Evolutionary conservation across 306 rosid species (phyloP).

Genomic region (Cicer bijugum): DNA sequence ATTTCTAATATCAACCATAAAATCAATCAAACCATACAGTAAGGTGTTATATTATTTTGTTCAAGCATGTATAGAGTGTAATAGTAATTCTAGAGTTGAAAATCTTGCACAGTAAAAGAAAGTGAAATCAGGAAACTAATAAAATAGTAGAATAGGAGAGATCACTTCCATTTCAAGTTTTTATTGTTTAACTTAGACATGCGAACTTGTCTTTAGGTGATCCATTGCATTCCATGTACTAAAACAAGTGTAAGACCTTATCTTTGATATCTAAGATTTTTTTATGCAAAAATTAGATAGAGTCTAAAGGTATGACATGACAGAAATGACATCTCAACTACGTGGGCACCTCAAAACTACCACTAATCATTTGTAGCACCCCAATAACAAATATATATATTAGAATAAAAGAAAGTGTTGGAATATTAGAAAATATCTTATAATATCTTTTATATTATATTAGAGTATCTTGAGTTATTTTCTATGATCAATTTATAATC

Average conservation of each 20-base stretch:
- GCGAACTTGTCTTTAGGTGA: neutral
- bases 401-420: too few relatives aligned
- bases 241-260: constrained; percentile 26
- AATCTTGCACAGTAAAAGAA: neutral
- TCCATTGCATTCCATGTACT: constrained; percentile 18
- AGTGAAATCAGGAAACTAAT: constrained; percentile 13
- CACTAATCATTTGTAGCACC: too few relatives aligned
- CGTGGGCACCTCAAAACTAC: too few relatives aligned
- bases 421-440: too few relatives aligned
- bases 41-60: constrained; percentile 12
- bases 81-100: constrained; percentile 13
- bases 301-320: too few relatives aligned
- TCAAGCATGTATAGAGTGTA: constrained; percentile 5
- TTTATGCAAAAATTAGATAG: too few relatives aligned
- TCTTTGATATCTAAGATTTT: neutral
- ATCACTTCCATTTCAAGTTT: neutral
- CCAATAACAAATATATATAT: too few relatives aligned
- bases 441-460: too few relatives aligned
- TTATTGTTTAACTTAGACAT: neutral
- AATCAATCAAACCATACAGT: constrained; percentile 40
- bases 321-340: too few relatives aligned
- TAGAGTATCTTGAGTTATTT: too few relatives aligned
- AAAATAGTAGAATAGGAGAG: neutral
- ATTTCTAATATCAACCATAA: constrained; percentile 63
- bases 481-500: too few relatives aligned